Evolutionary conservation across 2,329 filamentous ascomycete genomes (phyloP).

Genomic region (Xylariaceae sp.): DNA sequence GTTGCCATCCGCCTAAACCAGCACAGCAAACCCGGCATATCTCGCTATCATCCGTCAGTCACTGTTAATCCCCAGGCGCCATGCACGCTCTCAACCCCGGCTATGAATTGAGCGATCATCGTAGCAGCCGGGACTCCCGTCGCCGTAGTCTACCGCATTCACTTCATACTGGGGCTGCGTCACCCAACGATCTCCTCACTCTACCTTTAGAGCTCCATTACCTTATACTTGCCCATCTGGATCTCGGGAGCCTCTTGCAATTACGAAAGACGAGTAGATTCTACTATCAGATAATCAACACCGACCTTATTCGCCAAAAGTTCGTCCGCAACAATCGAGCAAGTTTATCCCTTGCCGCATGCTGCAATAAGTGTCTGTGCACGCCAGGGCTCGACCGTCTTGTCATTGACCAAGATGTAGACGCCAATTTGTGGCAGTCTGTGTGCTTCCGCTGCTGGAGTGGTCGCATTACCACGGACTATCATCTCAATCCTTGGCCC

Average conservation of each 20-base stretch:
- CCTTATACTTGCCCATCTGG: conserved; percentile 28
- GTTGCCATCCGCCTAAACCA: neutral
- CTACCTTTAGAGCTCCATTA: conserved; percentile 31
- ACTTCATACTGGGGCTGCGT: neutral
- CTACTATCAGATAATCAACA: conserved; percentile 29
- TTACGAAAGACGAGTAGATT: conserved; percentile 25
- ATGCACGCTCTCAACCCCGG: conserved; percentile 18
- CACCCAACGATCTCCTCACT: conserved; percentile 19
- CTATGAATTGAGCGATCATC: conserved; percentile 10
- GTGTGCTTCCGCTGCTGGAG: conserved; percentile 34
- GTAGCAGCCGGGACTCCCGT: conserved; percentile 4
- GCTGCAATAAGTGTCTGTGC: conserved; percentile 29
- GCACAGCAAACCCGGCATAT: neutral
- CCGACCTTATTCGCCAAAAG: conserved; percentile 25
- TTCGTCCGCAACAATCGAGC: conserved; percentile 23
- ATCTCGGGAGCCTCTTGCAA: conserved; percentile 26
- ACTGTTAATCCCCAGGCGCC: conserved; percentile 8
- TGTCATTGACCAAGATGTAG: conserved; percentile 25
- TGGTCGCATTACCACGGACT: conserved; percentile 24
- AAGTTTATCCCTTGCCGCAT: conserved; percentile 21
- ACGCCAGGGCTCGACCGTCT: conserved; percentile 29
- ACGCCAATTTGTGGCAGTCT: conserved; percentile 26
- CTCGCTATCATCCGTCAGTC: neutral
- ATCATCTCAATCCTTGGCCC: conserved; percentile 31
- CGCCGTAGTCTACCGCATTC: conserved; percentile 1